These are phyloP conservation scores for Rachicladosporium sp. DNA, from an alignment of 2,329 filamentous ascomycete genomes.

Conservation along the genomic window DNA sequence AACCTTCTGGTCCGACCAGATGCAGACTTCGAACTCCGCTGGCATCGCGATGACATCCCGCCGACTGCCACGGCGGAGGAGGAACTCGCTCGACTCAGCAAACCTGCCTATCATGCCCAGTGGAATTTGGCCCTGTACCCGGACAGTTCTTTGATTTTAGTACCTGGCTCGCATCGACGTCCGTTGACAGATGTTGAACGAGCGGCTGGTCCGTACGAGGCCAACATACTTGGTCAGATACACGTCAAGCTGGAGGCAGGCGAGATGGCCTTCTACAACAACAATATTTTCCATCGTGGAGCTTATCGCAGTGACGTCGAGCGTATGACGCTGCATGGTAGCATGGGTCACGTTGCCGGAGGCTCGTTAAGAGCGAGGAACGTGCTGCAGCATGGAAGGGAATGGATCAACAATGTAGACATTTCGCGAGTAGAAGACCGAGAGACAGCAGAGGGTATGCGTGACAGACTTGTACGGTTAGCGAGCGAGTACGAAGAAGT, in stretches of 20 bases:
- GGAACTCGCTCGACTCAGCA: slow-evolving; percentile 48
- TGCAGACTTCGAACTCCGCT: slow-evolving; percentile 58
- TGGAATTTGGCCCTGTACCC: slow-evolving; percentile 76
- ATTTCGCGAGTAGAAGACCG: slow-evolving; percentile 5
- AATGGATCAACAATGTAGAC: slow-evolving; percentile 7
- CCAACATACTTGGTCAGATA: slow-evolving; percentile 49
- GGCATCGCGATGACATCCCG: slow-evolving; percentile 77
- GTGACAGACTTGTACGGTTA: slow-evolving; percentile 5
- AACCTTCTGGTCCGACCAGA: slow-evolving; percentile 72
- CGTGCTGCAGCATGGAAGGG: slow-evolving; percentile 8
- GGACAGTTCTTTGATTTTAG: slow-evolving; percentile 60
- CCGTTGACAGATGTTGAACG: slow-evolving; percentile 60
- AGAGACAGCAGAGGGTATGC: slow-evolving; percentile 6
- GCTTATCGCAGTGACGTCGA: slow-evolving; percentile 49
- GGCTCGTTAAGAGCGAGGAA: slow-evolving; percentile 7
- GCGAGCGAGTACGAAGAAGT: slow-evolving; percentile 1
- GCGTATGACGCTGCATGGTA: slow-evolving; percentile 24
- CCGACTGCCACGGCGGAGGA: slow-evolving; percentile 53
- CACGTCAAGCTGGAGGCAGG: slow-evolving; percentile 57
- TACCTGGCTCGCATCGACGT: slow-evolving; percentile 64
- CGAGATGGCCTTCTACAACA: slow-evolving; percentile 79
- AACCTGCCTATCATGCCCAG: slow-evolving; percentile 63
- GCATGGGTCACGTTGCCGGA: slow-evolving; percentile 8
- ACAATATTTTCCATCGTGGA: slow-evolving; percentile 71
- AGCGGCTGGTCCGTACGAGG: slow-evolving; percentile 51